Base-by-base conservation (phyloP, 176 grass and related monocot species). In the Cymbopogon citratus region DNA sequence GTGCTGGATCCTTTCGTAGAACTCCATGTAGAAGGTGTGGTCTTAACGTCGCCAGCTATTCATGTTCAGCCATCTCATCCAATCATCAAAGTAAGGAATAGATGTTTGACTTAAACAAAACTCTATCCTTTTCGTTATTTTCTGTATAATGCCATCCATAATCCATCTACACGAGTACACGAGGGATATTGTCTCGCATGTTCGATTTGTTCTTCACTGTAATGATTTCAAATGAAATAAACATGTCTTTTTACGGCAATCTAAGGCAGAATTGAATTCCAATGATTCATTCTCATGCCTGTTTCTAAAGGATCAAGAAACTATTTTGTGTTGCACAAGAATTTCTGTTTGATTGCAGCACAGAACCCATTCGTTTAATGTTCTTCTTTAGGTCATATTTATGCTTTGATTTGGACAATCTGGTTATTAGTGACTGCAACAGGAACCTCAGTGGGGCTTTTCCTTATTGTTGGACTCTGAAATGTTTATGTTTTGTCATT, bases 41-140 rank as follows among this genome's bases (percentile, higher is more conserved):
- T 91, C 49, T 94, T 98, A 83, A 98, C 88, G 15, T 94, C 95
- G 1, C 95, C 92, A 46, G 95, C 95, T 46, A 88, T 98, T 78
- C 73, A 66, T 10, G 92, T 98, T 86, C 95, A 91, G 69, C 86
- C 95, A 29, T 74, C 92, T 82, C 92, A 98, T 80, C 90, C 95
- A 12, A 85, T 98, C 71, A 82, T 98, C 29, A 87, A 56, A 88
- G 95, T 95, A 89, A 86, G 83, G 29, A 52, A 14, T 56, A 71
- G 66, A 21, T 62, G 43, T 45, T 70, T 65, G 18, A 41, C 15
- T 83, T 66, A 1, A 12, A 66, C 9, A 38, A 44, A 44, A 2
- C 7, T 83, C 40, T n/a, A 25, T 3, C 13, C 43, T 36, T 3
- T n/a, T n/a, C n/a, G 31, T 52, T 70, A 64, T 76, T 61, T 40